These are phyloP conservation scores for Tolypocladium sp. DNA, from an alignment of 2,329 filamentous ascomycete genomes.

Conservation along the genomic window DNA sequence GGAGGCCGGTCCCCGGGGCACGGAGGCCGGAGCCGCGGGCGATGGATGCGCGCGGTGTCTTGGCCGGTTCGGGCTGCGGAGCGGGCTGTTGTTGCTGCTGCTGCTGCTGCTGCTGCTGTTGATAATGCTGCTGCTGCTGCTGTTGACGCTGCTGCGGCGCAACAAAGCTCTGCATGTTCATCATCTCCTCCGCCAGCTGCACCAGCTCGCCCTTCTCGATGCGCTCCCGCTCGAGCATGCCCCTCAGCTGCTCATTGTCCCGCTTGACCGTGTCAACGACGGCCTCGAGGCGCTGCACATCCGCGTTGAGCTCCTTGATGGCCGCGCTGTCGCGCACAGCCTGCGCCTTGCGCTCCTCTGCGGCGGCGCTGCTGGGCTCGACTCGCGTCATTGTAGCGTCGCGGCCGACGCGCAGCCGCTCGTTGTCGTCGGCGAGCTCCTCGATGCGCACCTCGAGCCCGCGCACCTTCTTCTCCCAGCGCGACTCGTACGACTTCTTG, in stretches of 20 bases:
- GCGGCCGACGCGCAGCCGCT: slow-evolving; percentile 56
- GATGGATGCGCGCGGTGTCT: slow-evolving; percentile 37
- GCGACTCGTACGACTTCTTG: slow-evolving; percentile 73
- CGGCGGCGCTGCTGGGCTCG: slow-evolving; percentile 30
- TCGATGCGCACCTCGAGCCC: slow-evolving; percentile 67
- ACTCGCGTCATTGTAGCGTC: slow-evolving; percentile 56
- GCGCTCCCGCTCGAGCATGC: slow-evolving; percentile 62
- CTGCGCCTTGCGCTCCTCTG: slow-evolving; percentile 42
- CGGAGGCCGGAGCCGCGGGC: slow-evolving; percentile 48
- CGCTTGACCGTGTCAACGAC: slow-evolving; percentile 61
- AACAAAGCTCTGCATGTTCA: slow-evolving; percentile 52
- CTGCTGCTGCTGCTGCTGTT: slow-evolving; percentile 5
- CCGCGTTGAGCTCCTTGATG: slow-evolving; percentile 61
- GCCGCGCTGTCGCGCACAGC: slow-evolving; percentile 59
- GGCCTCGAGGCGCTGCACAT: slow-evolving; percentile 65
- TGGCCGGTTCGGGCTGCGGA: slow-evolving; percentile 14
- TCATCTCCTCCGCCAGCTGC: slow-evolving; percentile 74
- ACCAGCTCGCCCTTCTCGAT: slow-evolving; percentile 81
- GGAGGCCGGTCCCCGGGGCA: slow-evolving; percentile 44
- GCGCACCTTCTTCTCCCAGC: slow-evolving; percentile 80
- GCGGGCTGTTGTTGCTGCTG: slow-evolving; percentile 10
- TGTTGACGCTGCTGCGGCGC: slow-evolving; percentile 8
- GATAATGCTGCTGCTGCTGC: slow-evolving; percentile 3
- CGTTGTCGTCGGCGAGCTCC: slow-evolving; percentile 63
- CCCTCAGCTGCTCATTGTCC: slow-evolving; percentile 58